Percentiles rank a stretch among this genome's conserved stretches.
Evolutionary conservation across 805 yeast species (phyloP).

Genomic region (Torulaspora franciscae): DNA sequence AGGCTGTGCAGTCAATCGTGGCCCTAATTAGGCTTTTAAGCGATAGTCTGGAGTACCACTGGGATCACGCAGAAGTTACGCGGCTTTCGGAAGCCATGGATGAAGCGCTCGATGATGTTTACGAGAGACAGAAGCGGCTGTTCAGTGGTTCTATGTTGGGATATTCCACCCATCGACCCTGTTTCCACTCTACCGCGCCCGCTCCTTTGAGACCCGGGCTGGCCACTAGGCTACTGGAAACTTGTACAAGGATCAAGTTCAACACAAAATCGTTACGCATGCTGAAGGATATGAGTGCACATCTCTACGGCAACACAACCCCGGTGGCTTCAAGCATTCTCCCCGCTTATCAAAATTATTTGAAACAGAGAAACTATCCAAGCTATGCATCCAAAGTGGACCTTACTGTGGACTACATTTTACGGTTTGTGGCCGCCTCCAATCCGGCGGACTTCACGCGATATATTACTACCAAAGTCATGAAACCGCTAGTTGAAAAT

Average conservation of each 20-base stretch:
- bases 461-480: slow-evolving; percentile 22
- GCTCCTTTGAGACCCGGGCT: slow-evolving; percentile 24
- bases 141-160: slow-evolving; percentile 29
- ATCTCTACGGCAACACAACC: slow-evolving; percentile 14
- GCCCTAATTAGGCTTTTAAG: slow-evolving; percentile 39
- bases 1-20: slow-evolving; percentile 26
- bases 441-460: slow-evolving; percentile 43
- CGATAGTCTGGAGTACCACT: slow-evolving; percentile 38
- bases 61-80: slow-evolving; percentile 31
- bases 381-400: slow-evolving; percentile 18
- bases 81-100: background rate
- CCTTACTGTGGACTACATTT: slow-evolving; percentile 29
- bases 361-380: slow-evolving; percentile 14
- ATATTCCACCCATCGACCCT: slow-evolving; percentile 33
- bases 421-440: slow-evolving; percentile 47
- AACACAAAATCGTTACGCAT: slow-evolving; percentile 32
- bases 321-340: slow-evolving; percentile 13
- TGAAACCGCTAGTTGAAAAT: slow-evolving; percentile 27
- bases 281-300: slow-evolving; percentile 29
- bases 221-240: slow-evolving; percentile 30
- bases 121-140: slow-evolving; percentile 17
- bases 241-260: slow-evolving; percentile 34
- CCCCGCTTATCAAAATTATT: slow-evolving; percentile 19
- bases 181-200: slow-evolving; percentile 37
- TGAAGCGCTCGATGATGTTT: slow-evolving; percentile 3